Base-by-base conservation (phyloP, 1,139 yeast genomes). In the Suhomyces terraborum region DNA sequence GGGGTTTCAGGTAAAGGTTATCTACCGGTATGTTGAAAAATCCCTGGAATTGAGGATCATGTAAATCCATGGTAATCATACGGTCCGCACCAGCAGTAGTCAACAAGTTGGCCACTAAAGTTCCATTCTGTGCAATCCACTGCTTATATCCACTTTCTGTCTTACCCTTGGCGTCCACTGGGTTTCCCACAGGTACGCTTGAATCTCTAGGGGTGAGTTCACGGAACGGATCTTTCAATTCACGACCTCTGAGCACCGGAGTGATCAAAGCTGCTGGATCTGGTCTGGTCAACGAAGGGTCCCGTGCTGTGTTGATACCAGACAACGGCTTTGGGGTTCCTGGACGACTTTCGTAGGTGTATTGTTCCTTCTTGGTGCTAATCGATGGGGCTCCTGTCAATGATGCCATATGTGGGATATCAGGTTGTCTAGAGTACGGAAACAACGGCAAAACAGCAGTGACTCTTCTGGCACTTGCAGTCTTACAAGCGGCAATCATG, bases 121-220 rank as follows among this genome's bases (percentile, higher is more conserved):
- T 89, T 8, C 99, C 98, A 35, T 93, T 84, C 62, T 91, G 98
- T 0, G 97, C 95, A 22, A 91, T 84, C 98, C 98, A 93, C 54
- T 89, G 85, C 59, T 87, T 85, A 65, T 89, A 88, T 2, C 95
- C 95, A 22, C 86, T 71, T 48, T 61, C 72, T 22, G 74, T 69
- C 46, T 66, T 67, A 7, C 77, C 76, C 40, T 56, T 58, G 18
- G 62, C 62, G 48, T 70, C 76, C 9, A 67, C 68, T 4, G 45
- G 41, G 6, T 32, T 26, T 6, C 45, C 45, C 12, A 41, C 41
- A 4, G 45, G 32, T 4, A 37, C 29, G 18, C 28, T 31, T 5
- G 42, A 40, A 16, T 40, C 42, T 32, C 42, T 26, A 7, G 45
- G 25, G 39, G 44, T 24, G 30, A 40, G 22, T 41, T 41, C 41